These are phyloP conservation scores for Ophiostoma himal-ulmi DNA, from an alignment of 2,329 filamentous ascomycete species.

Conservation along the genomic window DNA sequence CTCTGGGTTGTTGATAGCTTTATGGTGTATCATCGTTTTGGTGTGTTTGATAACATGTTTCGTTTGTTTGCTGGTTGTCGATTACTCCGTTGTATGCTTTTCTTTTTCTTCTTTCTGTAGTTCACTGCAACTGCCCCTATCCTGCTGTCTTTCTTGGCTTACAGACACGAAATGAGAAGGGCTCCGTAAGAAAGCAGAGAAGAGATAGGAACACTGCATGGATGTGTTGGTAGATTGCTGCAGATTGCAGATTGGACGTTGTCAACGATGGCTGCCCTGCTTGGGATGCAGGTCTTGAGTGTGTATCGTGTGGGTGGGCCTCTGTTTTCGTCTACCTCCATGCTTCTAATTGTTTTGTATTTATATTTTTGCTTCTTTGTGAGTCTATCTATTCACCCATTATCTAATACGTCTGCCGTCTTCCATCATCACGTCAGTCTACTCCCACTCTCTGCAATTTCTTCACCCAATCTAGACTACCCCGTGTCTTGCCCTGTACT, in stretches of 20 bases:
- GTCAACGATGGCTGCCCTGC: background rate
- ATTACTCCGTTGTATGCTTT: background rate
- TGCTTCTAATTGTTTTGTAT: background rate
- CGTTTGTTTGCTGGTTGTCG: background rate
- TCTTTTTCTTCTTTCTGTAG: too few species aligned
- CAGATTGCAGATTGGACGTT: background rate
- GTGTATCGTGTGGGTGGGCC: conserved; percentile 13
- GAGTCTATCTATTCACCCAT: background rate
- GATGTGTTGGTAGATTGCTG: background rate
- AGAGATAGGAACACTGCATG: background rate
- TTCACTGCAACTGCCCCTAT: background rate
- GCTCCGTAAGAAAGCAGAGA: background rate
- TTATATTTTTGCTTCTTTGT: background rate
- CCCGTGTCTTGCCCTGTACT: background rate
- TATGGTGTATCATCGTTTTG: background rate
- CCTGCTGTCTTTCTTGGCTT: background rate
- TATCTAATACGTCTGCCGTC: background rate
- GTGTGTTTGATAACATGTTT: background rate
- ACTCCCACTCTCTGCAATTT: background rate
- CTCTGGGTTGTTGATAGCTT: background rate
- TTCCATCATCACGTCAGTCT: background rate
- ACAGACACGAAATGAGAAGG: background rate
- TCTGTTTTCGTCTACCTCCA: background rate
- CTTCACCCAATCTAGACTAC: background rate
- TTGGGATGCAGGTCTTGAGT: background rate